These are phyloP conservation scores for Lolium perenne DNA, from an alignment of 176 grass and related monocot species.

Conservation along the genomic window DNA sequence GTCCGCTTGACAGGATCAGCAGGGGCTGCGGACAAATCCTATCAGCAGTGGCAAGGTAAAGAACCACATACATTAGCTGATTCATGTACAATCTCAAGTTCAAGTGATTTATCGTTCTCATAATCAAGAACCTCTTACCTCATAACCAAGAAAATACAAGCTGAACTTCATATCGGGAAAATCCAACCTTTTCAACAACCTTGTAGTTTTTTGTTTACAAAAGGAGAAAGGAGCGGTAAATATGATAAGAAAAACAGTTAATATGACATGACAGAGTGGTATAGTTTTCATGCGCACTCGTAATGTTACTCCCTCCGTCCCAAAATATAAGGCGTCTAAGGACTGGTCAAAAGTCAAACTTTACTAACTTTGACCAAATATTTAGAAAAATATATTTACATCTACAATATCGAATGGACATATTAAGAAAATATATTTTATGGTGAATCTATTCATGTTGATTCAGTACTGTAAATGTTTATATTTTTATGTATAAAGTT, in stretches of 20 bases:
- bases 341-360: too few relatives aligned
- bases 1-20: slow-evolving; percentile 74
- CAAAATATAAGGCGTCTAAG: too few relatives aligned
- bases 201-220: slow-evolving; percentile 39
- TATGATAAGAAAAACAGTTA: neutral
- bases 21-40: slow-evolving; percentile 79
- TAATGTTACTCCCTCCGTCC: too few relatives aligned
- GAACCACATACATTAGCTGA: neutral
- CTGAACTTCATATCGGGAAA: slow-evolving; percentile 97
- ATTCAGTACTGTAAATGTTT: too few relatives aligned
- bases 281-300: neutral
- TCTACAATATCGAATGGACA: too few relatives aligned
- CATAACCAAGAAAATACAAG: slow-evolving; percentile 95
- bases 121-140: slow-evolving; percentile 57
- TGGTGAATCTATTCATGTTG: too few relatives aligned
- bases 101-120: neutral
- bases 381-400: too few relatives aligned
- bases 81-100: neutral
- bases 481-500: too few relatives aligned
- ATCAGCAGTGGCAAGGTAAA: slow-evolving; percentile 2
- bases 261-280: neutral
- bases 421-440: too few relatives aligned
- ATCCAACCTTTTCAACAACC: slow-evolving; percentile 95
- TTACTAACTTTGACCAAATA: too few relatives aligned
- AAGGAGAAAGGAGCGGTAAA: neutral